Percentiles rank a stretch among this genome's conserved stretches.
Evolutionary conservation across 2,329 filamentous ascomycete species (phyloP).

Genomic region (Xylaria multiplex): DNA sequence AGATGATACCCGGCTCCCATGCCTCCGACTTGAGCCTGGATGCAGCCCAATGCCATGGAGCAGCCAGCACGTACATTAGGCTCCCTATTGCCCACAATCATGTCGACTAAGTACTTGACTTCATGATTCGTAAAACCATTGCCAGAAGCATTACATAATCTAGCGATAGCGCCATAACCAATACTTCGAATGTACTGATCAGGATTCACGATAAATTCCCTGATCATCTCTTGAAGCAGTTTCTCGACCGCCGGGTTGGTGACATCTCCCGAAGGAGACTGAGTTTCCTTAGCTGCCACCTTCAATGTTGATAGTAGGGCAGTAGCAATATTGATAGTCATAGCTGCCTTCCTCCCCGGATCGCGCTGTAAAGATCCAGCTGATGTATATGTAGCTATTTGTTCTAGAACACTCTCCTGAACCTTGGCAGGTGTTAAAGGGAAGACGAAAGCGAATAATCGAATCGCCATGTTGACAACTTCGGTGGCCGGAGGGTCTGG

Average conservation of each 20-base stretch:
- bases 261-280: conserved; percentile 76
- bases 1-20: conserved; percentile 97
- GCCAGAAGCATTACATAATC: conserved; percentile 84
- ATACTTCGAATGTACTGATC: conserved; percentile 89
- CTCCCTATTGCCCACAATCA: conserved; percentile 92
- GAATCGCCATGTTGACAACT: conserved; percentile 92
- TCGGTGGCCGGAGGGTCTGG: conserved; percentile 90
- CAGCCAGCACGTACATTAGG: conserved; percentile 93
- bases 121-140: conserved; percentile 89
- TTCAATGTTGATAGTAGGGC: conserved; percentile 84
- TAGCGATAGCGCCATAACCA: conserved; percentile 84
- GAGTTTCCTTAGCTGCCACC: conserved; percentile 83
- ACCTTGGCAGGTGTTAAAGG: conserved; percentile 90
- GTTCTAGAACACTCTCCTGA: conserved; percentile 94
- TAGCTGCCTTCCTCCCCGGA: conserved; percentile 86
- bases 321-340: conserved; percentile 88
- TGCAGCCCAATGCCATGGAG: conserved; percentile 90
- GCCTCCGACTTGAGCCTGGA: conserved; percentile 93
- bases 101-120: conserved; percentile 92
- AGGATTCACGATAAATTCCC: conserved; percentile 79
- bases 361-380: conserved; percentile 84
- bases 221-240: conserved; percentile 78
- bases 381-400: conserved; percentile 89
- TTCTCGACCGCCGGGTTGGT: conserved; percentile 81
- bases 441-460: conserved; percentile 90